phyloP scores from a whole-genome alignment of 768 basidiomycete species.

The Hygrophorus russula region DNA sequence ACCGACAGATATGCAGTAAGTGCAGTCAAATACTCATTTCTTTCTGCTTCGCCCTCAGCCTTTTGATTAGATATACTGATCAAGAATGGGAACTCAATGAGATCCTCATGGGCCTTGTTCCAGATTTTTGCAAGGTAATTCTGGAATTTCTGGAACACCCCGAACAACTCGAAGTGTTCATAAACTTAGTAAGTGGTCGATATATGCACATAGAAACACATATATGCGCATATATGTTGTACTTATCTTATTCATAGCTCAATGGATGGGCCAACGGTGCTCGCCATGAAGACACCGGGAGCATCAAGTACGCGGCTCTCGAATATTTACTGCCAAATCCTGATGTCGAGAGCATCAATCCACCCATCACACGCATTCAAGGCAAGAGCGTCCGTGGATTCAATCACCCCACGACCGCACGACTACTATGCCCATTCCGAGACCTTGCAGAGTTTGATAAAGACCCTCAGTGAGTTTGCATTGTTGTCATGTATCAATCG shows the following conservation, averaged over 20 bases:
- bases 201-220: too few species aligned
- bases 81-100: conserved; percentile 1
- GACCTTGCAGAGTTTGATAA: background rate
- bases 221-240: background rate
- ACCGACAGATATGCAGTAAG: background rate
- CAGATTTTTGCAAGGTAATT: background rate
- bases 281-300: background rate
- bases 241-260: background rate
- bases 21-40: background rate
- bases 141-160: background rate
- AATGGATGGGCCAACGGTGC: background rate
- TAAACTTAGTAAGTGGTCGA: background rate
- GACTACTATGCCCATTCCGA: background rate
- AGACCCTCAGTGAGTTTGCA: background rate
- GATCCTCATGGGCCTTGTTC: background rate
- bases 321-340: background rate
- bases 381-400: too few species aligned
- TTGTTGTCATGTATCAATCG: background rate
- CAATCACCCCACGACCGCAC: conserved; percentile 1
- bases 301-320: background rate
- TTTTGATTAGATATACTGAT: background rate
- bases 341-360: background rate
- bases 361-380: conserved; percentile 1
- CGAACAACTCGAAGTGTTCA: background rate
- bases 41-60: background rate